phyloP scores from a whole-genome alignment of 305 asterid genomes.

The Andrographis paniculata region DNA sequence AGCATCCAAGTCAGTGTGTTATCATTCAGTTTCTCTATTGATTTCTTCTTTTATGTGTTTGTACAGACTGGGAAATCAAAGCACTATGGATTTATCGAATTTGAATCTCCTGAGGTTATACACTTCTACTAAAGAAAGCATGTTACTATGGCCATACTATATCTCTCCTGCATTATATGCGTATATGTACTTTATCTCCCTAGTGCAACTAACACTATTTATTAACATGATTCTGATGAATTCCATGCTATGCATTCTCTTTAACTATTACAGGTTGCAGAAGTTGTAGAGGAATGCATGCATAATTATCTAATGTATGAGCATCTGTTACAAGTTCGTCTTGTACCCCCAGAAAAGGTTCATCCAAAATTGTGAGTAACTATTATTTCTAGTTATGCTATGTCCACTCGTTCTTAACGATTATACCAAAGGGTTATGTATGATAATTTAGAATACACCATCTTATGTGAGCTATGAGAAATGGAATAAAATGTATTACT shows the following conservation, averaged over 20 bases:
- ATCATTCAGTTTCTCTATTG: slow-evolving; percentile 15
- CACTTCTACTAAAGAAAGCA: slow-evolving; percentile 8
- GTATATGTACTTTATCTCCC: too few relatives aligned
- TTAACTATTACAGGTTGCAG: slow-evolving; percentile 60
- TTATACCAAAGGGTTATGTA: neutral
- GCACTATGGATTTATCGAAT: slow-evolving; percentile 91
- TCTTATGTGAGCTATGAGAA: too few relatives aligned
- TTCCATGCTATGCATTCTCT: slow-evolving; percentile 3
- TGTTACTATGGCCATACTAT: neutral
- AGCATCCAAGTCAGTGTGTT: neutral
- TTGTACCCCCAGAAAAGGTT: slow-evolving; percentile 63
- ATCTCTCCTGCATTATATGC: neutral
- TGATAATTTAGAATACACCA: neutral
- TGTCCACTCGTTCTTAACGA: neutral
- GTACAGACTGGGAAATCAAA: slow-evolving; percentile 80
- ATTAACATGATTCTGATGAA: neutral
- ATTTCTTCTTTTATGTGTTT: slow-evolving; percentile 14
- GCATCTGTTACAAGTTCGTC: slow-evolving; percentile 71
- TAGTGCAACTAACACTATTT: neutral
- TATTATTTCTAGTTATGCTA: neutral
- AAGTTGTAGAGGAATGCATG: slow-evolving; percentile 83
- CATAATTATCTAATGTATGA: slow-evolving; percentile 78
- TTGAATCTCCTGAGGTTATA: slow-evolving; percentile 79
- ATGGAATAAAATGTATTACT: neutral
- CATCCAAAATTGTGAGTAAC: slow-evolving; percentile 71